Evolutionary conservation across 2,329 filamentous ascomycete genomes (phyloP), one percentile per base, ranked within the genome.

Genomic region (Alternaria rosae): DNA sequence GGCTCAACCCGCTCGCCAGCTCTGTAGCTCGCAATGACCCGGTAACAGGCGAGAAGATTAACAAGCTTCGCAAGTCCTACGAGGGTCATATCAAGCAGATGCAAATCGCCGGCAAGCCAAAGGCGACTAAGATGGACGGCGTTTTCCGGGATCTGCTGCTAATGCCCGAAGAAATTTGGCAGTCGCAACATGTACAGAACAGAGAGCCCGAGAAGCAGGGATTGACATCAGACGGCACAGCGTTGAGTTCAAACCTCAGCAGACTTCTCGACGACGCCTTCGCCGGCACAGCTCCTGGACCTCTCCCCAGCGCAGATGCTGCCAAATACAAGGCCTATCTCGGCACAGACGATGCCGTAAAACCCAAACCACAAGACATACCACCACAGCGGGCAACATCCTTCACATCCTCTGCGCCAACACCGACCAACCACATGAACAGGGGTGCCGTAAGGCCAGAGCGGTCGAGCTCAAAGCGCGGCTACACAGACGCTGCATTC

Each of bases 401-500:
- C 43, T 69, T 67, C 11, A 57, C 67, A 38, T 65, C 67, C 30
- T 70, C 62, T 30, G 73, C 65, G 51, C 72, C 67, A 13, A 77
- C 69, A 62, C 73, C 80, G 26, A 79, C 76, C 38, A 80, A 78
- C 9, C 68, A 78, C 9, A 48, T 51, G n/a, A 74, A 73, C n/a
- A 70, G 73, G 56, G 84, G 87, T 57, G 78, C 81, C 11, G 78
- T 82, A 41, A 84, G 91, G 57, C 88, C 90, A 32, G 88, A 89
- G 69, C 85, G 91, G 50, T 82, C 84, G 57, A 85, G 87, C 64
- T 92, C 91, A 82, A 93, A 93, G 83, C 86, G 92, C 50, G 87
- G 89, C 65, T 94, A 93, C 74, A 88, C 89, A 41, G 91, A 94
- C 66, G 86, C 85, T 70, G 92, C 89, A 71, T 94, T 87, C 73